These are phyloP conservation scores for Gamsiella multidivaricata DNA, from an alignment of 192 early-diverging fungal genomes.

Conservation along the genomic window DNA sequence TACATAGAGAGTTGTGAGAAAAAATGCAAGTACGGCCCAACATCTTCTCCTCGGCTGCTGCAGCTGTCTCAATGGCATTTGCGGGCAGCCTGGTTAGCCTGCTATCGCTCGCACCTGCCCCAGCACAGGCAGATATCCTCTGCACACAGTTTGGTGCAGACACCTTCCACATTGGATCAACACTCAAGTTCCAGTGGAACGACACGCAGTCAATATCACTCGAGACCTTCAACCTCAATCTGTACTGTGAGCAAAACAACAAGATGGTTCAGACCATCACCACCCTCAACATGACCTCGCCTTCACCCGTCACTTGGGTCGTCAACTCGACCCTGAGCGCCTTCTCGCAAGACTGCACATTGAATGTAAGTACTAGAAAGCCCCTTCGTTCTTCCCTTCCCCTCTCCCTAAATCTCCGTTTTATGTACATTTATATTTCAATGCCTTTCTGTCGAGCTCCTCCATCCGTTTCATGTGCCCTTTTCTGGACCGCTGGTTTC, in stretches of 20 bases:
- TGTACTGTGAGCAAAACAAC: conserved; percentile 35
- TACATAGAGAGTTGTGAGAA: not conserved
- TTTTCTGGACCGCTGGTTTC: too few relatives aligned
- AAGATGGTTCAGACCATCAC: conserved; percentile 22
- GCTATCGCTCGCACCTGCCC: not conserved
- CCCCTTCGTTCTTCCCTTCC: not conserved
- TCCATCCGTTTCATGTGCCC: too few relatives aligned
- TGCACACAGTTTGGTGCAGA: conserved; percentile 26
- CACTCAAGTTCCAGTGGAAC: conserved; percentile 32
- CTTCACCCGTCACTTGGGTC: conserved; percentile 14
- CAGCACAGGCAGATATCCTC: conserved; percentile 17
- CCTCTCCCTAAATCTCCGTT: not conserved
- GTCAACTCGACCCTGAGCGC: conserved; percentile 13
- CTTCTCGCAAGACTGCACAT: conserved; percentile 1
- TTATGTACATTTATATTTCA: not conserved
- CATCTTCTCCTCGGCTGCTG: not conserved
- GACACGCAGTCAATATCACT: conserved; percentile 20
- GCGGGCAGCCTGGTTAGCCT: not conserved
- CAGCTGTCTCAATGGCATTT: not conserved
- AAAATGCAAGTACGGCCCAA: not conserved
- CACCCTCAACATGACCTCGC: conserved; percentile 24
- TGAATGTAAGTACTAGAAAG: conserved; percentile 36
- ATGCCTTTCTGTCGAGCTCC: too few relatives aligned
- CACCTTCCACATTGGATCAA: conserved; percentile 38
- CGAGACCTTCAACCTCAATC: conserved; percentile 29